Percentiles rank a stretch among this genome's conserved stretches.
Evolutionary conservation across 306 rosid genomes (phyloP).

Genomic region (Hylodesmum podocarpum): DNA sequence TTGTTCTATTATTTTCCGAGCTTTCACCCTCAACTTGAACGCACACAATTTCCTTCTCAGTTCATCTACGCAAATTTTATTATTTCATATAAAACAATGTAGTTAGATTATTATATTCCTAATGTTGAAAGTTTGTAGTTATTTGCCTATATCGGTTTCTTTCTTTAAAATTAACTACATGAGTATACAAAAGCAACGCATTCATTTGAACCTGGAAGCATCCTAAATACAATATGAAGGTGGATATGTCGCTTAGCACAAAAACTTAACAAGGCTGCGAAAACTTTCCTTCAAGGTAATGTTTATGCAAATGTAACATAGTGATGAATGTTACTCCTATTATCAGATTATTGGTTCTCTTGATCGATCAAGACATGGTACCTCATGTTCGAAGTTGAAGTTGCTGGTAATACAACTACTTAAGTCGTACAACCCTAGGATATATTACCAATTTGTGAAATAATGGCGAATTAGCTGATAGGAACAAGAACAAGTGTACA

Average conservation of each 20-base stretch:
- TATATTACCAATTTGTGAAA: neutral
- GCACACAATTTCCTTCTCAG: neutral
- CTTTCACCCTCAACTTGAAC: constrained; percentile 8
- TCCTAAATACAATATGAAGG: neutral
- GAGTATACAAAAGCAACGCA: neutral
- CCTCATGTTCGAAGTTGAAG: neutral
- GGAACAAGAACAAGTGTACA: neutral
- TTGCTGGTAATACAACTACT: constrained; percentile 14
- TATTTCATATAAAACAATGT: no score
- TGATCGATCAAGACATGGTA: neutral
- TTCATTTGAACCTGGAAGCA: neutral
- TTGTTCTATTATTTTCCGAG: constrained; percentile 1
- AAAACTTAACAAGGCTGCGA: neutral
- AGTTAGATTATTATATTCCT: neutral
- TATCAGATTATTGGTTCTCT: neutral
- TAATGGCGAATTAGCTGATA: neutral
- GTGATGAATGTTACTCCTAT: neutral
- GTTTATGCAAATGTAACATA: neutral
- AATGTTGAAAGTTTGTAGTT: neutral
- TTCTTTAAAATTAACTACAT: neutral
- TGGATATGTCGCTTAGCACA: neutral
- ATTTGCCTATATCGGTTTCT: constrained; percentile 14
- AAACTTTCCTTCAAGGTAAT: constrained; percentile 8
- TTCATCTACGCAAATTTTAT: neutral
- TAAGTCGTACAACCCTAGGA: neutral